Base-by-base conservation (phyloP, 2,329 filamentous ascomycete species). In the Tolypocladium paradoxum region DNA sequence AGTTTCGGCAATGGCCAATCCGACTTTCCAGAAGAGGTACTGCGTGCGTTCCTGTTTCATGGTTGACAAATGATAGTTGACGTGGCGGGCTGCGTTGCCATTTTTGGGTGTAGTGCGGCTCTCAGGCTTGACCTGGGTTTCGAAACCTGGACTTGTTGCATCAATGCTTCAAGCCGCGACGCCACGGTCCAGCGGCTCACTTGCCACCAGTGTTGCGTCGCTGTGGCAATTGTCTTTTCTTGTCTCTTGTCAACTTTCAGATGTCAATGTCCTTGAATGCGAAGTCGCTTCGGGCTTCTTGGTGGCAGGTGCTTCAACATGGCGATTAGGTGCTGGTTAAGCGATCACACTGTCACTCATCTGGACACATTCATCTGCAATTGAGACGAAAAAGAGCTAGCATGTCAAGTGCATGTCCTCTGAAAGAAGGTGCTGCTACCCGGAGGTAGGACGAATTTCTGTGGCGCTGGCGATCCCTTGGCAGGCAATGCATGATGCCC, bases 71-170 rank as follows among this genome's bases (percentile, higher is more conserved):
- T n/a, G 31, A 16, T 6, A 8, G 8, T 27, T 31, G 24, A n/a
- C 8, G 40, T 29, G 8, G 24, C 20, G 29, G 24, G 22, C 7
- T 31, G 43, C 43, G 18, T 31, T 31, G 27, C 43, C 43, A 5
- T 18, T 47, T 47, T 52, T 48, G 16, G 54, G 54, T 29, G 24
- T 52, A 56, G 50, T 31, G 49, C 34, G 20, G 22, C 22, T 51
- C 45, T 43, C 54, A 53, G 52, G 56, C 53, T 52, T 60, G 59
- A 46, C 57, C 56, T 56, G 55, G 60, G 52, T 54, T 57, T 57
- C 72, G 73, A 76, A 76, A 76, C 73, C 63, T 58, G 58, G 62
- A 64, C 63, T 53, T 71, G 73, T 76, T 71, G 67, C 73, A 76
- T 67, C 61, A 68, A 60, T 75, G 73, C 73, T 68, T 75, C 73